Evolutionary conservation across 2,329 filamentous ascomycete species (phyloP).

Genomic region (Metarhizium rileyi): DNA sequence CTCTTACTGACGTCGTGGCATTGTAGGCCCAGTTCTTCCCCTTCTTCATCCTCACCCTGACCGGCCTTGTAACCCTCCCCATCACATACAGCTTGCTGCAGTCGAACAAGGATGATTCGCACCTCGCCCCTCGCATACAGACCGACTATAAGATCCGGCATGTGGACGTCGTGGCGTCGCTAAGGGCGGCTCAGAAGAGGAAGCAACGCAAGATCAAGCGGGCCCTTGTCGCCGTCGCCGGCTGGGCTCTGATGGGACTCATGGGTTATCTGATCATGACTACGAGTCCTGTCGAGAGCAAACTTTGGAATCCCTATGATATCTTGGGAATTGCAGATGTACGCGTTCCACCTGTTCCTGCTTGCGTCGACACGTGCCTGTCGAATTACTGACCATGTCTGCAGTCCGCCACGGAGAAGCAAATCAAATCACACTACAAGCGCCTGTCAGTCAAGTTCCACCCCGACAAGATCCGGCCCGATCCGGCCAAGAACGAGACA

Average conservation of each 20-base stretch:
- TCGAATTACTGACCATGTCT: neutral
- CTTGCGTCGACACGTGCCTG: neutral
- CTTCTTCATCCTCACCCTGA: constrained; percentile 92
- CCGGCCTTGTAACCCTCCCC: constrained; percentile 77
- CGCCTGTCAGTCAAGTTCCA: constrained; percentile 77
- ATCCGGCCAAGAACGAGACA: constrained; percentile 82
- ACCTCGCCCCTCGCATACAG: constrained; percentile 72
- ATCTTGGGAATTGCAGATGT: constrained; percentile 81
- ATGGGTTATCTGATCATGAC: constrained; percentile 88
- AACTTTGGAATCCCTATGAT: constrained; percentile 95
- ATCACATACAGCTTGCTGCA: constrained; percentile 82
- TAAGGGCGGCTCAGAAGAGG: constrained; percentile 80
- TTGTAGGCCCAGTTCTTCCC: constrained; percentile 89
- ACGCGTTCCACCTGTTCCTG: neutral
- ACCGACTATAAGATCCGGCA: constrained; percentile 73
- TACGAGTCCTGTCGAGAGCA: constrained; percentile 59
- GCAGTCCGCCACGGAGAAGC: constrained; percentile 72
- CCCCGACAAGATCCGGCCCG: constrained; percentile 83
- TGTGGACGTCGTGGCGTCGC: constrained; percentile 70
- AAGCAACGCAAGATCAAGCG: constrained; percentile 85
- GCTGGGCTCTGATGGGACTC: constrained; percentile 76
- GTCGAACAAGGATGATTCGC: constrained; percentile 65
- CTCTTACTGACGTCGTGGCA: constrained; percentile 2
- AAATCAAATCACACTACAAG: constrained; percentile 88
- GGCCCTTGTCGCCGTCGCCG: constrained; percentile 61